Evolutionary conservation across 768 basidiomycete genomes (phyloP), one percentile per base, ranked within the genome.

Genomic region (Holtermanniella nyarrowii): DNA sequence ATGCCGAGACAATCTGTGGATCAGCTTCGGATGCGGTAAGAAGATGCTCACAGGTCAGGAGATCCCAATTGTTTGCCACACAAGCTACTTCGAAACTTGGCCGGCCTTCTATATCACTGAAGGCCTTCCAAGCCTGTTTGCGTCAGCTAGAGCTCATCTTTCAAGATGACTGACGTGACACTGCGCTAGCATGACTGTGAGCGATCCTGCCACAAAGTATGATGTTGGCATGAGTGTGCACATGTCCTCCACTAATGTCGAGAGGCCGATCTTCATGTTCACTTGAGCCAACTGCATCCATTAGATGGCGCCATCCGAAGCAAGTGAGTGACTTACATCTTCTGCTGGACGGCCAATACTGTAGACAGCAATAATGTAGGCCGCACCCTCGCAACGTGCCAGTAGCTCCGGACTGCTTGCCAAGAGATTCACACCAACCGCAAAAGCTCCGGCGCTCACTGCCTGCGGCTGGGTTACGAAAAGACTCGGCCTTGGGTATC

Each of bases 1-100:
- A 61, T 42, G 22, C 18, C 39, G 20, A 58, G 21, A 23, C 54
- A 48, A 37, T 61, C 56, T 54, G 23, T 1, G 11, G 23, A 1
- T 44, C 16, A 26, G 41, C 49, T 25, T 10, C 3, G n/a, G n/a
- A 26, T 1, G 5, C n/a, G 5, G 5, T n/a, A n/a, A n/a, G 16
- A 24, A 11, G 7, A 3, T 3, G 49, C 55, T 53, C 20, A 57
- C 55, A 56, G 10, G 49, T 26, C 13, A 51, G 54, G 3, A 58
- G 44, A 26, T 61, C 60, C 24, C 43, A 49, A 49, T 61, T 61
- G 27, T 50, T 54, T 20, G 42, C 40, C 10, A 25, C 21, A 5
- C 44, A 11, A 3, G 47, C 53, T 1, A 42, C 10, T 1, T 61
- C 52, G 44, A 58, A 55, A 1, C 57, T 48, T 1, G 24, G 26